Evolutionary conservation across 2,329 filamentous ascomycete genomes (phyloP).

Genomic region (Penicillium glabrum): DNA sequence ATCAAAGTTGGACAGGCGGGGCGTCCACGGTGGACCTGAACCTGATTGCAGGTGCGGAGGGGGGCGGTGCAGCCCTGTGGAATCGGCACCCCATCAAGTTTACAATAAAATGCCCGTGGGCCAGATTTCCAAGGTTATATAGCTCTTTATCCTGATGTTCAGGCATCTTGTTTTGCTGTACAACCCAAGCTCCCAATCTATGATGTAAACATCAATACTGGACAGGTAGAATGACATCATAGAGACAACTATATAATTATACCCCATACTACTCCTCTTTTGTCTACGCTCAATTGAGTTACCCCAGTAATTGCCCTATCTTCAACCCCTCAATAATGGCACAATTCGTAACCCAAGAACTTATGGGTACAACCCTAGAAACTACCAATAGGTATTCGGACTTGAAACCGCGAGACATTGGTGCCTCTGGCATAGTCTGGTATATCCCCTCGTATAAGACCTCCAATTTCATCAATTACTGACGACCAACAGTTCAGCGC

Average conservation of each 20-base stretch:
- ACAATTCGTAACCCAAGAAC: slow-evolving; percentile 96
- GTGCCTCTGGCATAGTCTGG: slow-evolving; percentile 97
- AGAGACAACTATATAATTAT: neutral
- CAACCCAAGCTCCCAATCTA: neutral
- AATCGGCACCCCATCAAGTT: neutral
- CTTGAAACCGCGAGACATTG: slow-evolving; percentile 96
- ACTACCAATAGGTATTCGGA: slow-evolving; percentile 99
- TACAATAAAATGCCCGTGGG: neutral
- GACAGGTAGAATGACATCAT: neutral
- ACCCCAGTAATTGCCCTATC: neutral
- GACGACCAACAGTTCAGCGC: slow-evolving; percentile 69
- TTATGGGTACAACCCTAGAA: slow-evolving; percentile 98
- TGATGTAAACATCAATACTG: neutral
- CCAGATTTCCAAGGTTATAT: neutral
- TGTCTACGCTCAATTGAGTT: neutral
- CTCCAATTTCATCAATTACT: neutral
- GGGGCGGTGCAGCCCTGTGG: neutral
- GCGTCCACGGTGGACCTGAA: neutral
- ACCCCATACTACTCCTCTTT: neutral
- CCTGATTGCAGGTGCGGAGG: neutral
- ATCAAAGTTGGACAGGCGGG: neutral
- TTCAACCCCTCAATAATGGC: slow-evolving; percentile 62
- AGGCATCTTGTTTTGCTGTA: neutral
- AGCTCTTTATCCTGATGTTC: neutral
- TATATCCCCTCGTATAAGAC: slow-evolving; percentile 48